Base-by-base conservation (phyloP, 352 stramenopile genomes). In the Phytophthora kernoviae region DNA sequence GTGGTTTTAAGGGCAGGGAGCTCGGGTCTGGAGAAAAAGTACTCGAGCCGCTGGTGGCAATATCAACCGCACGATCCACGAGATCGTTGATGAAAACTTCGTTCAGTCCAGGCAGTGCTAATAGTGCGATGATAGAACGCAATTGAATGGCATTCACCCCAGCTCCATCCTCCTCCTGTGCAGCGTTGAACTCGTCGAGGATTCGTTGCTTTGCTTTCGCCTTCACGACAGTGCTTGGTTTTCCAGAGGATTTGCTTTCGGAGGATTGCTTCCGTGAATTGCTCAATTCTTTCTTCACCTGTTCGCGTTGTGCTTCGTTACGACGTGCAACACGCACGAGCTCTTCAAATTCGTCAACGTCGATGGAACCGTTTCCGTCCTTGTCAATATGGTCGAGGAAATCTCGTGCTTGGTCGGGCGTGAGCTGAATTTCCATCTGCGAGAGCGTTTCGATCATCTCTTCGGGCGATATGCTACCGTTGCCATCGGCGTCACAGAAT, bases 341-440 rank as follows among this genome's bases (percentile, higher is more conserved):
- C 52, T 90, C 85, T 55, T 93, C 83, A 44, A 96, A 94, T 49
- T 94, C 84, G 58, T 95, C 83, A 26, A 96, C 77, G 39, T 96
- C 83, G 52, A 96, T 93, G 2, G 79, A 88, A 6, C 83, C 83
- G 18, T 95, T 91, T 8, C 84, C 81, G 53, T 95, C 84, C 39
- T 90, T 91, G 69, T 94, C 83, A 18, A 95, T 88, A 33, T 91
- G 77, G 14, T 75, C 69, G 58, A 93, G 86, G 36, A 94, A 91
- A 11, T 82, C 79, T 18, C 80, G 59, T 0, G 70, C 81, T 68
- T 94, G 80, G 41, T 86, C 70, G 2, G 77, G 43, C 20, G 80
- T 79, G 12, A 93, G 69, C 47, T 91, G 83, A 49, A 93, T 93
- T 52, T 94, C 83, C 82, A 94, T 91, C 49, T 92, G 83, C 14